Evolutionary conservation across 179 eudicot species (phyloP).

Genomic region (Vitellaria paradoxa): DNA sequence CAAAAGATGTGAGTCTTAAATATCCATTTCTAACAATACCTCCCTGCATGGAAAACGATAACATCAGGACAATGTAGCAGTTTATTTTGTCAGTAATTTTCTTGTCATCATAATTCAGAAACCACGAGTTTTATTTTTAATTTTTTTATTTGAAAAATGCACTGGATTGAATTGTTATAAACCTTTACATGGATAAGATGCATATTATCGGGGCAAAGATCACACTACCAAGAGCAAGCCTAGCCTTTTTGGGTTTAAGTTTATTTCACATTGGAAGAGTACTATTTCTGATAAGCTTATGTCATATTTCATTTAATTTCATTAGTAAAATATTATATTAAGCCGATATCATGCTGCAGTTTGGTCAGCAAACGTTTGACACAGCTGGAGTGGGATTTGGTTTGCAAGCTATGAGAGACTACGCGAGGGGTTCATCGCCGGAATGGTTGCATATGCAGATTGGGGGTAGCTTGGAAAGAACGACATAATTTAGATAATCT

Average conservation of each 20-base stretch:
- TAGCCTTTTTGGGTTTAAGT: background rate
- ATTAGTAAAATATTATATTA: background rate
- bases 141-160: background rate
- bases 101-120: too few species aligned
- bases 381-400: conserved; percentile 50
- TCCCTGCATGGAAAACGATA: background rate
- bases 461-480: conserved; percentile 79
- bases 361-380: conserved; percentile 71
- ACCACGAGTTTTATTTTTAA: too few species aligned
- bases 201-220: background rate
- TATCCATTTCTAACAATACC: conserved; percentile 2
- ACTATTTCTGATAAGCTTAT: too few species aligned
- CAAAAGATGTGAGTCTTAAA: conserved; percentile 72
- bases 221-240: background rate
- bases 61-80: background rate
- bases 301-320: background rate
- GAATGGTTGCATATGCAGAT: conserved; percentile 99
- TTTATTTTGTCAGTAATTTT: too few species aligned
- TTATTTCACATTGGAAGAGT: background rate
- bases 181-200: background rate
- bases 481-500: conserved; percentile 34
- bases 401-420: conserved; percentile 70
- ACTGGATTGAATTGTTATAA: background rate
- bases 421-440: conserved; percentile 69
- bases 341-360: conserved; percentile 43